phyloP scores from a whole-genome alignment of 1,284 basidiomycete genomes.

The Termitomyces sp. region DNA sequence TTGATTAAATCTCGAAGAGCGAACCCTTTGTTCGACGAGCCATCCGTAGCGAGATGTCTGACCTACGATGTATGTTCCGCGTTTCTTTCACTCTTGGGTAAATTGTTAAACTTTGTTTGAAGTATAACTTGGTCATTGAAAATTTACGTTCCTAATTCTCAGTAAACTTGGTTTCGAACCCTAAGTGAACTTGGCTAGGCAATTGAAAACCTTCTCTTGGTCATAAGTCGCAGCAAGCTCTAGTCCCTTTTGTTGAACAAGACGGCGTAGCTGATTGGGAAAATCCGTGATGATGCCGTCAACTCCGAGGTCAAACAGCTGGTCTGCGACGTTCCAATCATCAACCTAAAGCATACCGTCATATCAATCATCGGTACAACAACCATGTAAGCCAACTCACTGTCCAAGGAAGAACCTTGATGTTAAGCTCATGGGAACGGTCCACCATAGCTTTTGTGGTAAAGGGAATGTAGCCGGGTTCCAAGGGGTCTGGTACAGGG shows the following conservation, averaged over 20 bases:
- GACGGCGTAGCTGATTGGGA: slow-evolving; percentile 50
- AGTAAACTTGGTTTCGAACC: background rate
- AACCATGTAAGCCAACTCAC: slow-evolving; percentile 41
- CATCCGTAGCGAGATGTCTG: no score
- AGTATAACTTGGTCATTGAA: background rate
- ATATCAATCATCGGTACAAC: no score
- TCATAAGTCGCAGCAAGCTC: slow-evolving; percentile 51
- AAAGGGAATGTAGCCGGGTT: slow-evolving; percentile 50
- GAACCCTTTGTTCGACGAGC: no score
- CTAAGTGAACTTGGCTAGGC: slow-evolving; percentile 44
- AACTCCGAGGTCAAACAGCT: slow-evolving; percentile 53
- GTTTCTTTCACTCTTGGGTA: no score
- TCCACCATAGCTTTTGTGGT: slow-evolving; percentile 65
- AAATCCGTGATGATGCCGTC: slow-evolving; percentile 76
- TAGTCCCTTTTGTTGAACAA: slow-evolving; percentile 45
- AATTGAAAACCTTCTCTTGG: slow-evolving; percentile 51
- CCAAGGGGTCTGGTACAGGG: slow-evolving; percentile 39
- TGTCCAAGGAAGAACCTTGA: slow-evolving; percentile 72
- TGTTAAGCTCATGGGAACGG: slow-evolving; percentile 55
- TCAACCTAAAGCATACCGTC: slow-evolving; percentile 43
- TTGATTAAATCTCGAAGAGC: no score
- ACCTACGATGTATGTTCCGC: no score
- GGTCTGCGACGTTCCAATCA: slow-evolving; percentile 53
- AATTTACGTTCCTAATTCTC: no score
- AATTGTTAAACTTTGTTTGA: no score